Evolutionary conservation across 805 yeast species (phyloP), one percentile per base, ranked within the genome.

Genomic region (Wickerhamiella nectarea): DNA sequence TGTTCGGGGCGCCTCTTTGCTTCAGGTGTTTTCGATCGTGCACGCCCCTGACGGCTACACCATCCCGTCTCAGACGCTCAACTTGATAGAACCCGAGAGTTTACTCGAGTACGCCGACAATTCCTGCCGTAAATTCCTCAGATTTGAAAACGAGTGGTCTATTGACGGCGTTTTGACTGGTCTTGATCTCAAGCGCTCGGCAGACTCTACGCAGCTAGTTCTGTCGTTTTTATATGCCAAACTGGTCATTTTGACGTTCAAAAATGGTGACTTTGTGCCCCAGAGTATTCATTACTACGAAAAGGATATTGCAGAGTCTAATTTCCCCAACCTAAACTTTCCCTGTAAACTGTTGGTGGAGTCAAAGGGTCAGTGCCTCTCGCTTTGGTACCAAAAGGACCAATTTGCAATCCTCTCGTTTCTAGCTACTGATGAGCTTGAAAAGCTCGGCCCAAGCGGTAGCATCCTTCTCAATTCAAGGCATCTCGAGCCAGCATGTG

Each of bases 241-340:
- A 57, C 54, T 86, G 33, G 81, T 93, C 0, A 61, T 87, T 14
- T 61, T 89, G 22, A 69, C 70, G 44, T 91, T 94, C 83, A 79
- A 55, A 3, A 56, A 53, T n/a, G 67, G 74, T 50, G 53, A 71
- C 1, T 66, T 89, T n/a, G 66, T 71, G 20, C 83, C 95, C 0
- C 70, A 75, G 1, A 81, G 94, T 41, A 64, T 91, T 41, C 98
- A 91, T 62, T 85, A 73, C 57, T 91, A 87, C 59, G 96, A 89
- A 53, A 72, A 75, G 36, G 74, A 74, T 20, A 65, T 85, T 11
- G 54, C 53, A 52, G 49, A 64, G 48, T 42, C 57, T 7, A 52
- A 57, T 21, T 50, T 61, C 45, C 46, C 53, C 18, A 50, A 59
- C 34, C 53, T 55, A 6, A 55, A 50, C 6, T 53, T 63, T 36